Evolutionary conservation across 345 rosid genomes (phyloP).

Genomic region (Populus davidiana): DNA sequence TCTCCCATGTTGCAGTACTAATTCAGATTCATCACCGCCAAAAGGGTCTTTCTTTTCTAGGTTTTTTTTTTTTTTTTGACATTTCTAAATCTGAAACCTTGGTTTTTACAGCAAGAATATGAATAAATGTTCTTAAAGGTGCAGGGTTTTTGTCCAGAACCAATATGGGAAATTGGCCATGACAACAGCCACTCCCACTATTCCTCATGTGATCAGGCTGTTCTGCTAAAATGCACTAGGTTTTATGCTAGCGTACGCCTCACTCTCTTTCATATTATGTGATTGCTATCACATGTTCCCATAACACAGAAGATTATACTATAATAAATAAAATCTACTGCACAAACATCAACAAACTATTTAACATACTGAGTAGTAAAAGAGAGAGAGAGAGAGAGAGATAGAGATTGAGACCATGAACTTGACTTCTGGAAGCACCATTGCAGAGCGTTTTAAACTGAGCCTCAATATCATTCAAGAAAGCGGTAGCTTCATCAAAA

Average conservation of each 20-base stretch:
- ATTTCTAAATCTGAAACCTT: background rate
- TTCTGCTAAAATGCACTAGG: conserved; percentile 24
- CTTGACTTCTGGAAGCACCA: conserved; percentile 22
- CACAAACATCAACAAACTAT: conserved; percentile 25
- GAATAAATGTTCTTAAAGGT: background rate
- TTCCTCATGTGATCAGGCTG: conserved; percentile 21
- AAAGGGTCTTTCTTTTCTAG: background rate
- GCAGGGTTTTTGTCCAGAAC: conserved; percentile 6
- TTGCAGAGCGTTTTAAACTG: conserved; percentile 47
- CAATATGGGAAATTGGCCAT: conserved; percentile 19
- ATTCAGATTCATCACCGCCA: background rate
- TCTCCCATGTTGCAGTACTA: background rate
- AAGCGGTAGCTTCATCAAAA: conserved; percentile 46
- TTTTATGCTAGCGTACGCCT: conserved; percentile 32
- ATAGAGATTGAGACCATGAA: conserved; percentile 19
- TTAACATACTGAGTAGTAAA: background rate
- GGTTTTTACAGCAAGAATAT: background rate
- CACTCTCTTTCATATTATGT: background rate
- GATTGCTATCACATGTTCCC: background rate
- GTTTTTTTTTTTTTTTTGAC: background rate
- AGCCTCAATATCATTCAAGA: conserved; percentile 38
- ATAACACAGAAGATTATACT: background rate
- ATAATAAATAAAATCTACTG: conserved; percentile 14
- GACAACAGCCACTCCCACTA: conserved; percentile 19
- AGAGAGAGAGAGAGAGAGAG: background rate